Percentiles rank a stretch among this genome's conserved stretches.
phyloP scores from a whole-genome alignment of 1,284 basidiomycete species.

The Coriolopsis trogii region DNA sequence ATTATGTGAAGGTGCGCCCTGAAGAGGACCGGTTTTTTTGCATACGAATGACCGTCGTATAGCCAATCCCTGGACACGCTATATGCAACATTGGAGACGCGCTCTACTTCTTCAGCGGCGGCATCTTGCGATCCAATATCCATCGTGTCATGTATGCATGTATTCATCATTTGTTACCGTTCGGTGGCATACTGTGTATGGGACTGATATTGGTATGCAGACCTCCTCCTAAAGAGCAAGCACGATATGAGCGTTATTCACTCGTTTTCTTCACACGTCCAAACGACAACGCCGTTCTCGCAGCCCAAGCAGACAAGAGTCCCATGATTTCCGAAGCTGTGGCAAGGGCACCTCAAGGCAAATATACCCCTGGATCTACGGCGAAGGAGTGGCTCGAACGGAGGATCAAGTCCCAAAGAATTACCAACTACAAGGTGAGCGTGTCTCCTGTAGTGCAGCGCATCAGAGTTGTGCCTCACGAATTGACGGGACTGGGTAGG shows the following conservation, averaged over 20 bases:
- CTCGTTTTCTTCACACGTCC: constrained; percentile 42
- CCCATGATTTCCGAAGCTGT: constrained; percentile 29
- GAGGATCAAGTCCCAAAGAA: constrained; percentile 29
- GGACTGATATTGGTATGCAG: too few species aligned
- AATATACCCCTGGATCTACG: constrained; percentile 24
- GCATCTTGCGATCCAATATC: constrained; percentile 40
- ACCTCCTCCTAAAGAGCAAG: constrained; percentile 35
- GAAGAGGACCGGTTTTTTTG: too few species aligned
- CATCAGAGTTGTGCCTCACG: neutral
- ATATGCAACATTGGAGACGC: constrained; percentile 45
- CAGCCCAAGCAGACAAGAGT: constrained; percentile 29
- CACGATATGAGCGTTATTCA: constrained; percentile 34
- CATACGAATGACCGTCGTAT: constrained; percentile 39
- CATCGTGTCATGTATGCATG: constrained; percentile 38
- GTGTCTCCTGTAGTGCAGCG: neutral
- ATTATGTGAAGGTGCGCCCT: constrained; percentile 58
- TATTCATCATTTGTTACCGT: neutral
- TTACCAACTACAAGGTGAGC: constrained; percentile 25
- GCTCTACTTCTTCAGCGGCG: constrained; percentile 41
- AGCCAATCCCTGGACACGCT: constrained; percentile 37
- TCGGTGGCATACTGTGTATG: too few species aligned
- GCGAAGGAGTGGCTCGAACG: constrained; percentile 33
- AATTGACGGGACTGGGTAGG: too few species aligned
- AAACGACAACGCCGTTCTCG: constrained; percentile 31
- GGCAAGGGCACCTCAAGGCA: constrained; percentile 11